These are phyloP conservation scores for Cyberlindnera xishuangbannaensis DNA, from an alignment of 805 yeast species.

Conservation along the genomic window DNA sequence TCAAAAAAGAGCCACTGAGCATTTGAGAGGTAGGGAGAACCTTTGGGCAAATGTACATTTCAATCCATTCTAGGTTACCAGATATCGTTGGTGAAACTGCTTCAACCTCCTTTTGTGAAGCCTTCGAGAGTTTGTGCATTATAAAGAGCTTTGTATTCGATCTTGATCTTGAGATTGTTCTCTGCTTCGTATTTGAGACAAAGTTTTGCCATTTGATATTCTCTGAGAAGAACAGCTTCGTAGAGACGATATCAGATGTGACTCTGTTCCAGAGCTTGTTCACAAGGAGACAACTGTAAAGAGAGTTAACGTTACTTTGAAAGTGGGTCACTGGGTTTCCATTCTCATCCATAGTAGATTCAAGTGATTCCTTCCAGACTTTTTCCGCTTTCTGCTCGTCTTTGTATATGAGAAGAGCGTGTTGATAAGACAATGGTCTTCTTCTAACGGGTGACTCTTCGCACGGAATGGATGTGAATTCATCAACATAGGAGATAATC, in stretches of 20 bases:
- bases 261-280: slow-evolving; percentile 59
- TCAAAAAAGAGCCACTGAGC: slow-evolving; percentile 38
- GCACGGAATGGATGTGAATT: slow-evolving; percentile 49
- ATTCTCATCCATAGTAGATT: slow-evolving; percentile 6
- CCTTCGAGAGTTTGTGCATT: slow-evolving; percentile 56
- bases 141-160: slow-evolving; percentile 45
- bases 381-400: slow-evolving; percentile 40
- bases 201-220: slow-evolving; percentile 41
- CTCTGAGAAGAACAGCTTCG: slow-evolving; percentile 48
- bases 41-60: slow-evolving; percentile 77
- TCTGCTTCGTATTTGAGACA: no score
- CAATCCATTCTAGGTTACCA: slow-evolving; percentile 57
- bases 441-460: slow-evolving; percentile 58
- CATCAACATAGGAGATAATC: slow-evolving; percentile 58
- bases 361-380: slow-evolving; percentile 36
- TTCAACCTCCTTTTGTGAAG: slow-evolving; percentile 50
- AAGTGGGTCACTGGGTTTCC: slow-evolving; percentile 20
- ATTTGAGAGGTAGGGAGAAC: slow-evolving; percentile 49
- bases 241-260: slow-evolving; percentile 49
- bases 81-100: slow-evolving; percentile 39
- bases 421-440: slow-evolving; percentile 61
- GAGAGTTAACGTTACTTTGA: slow-evolving; percentile 22
- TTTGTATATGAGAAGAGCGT: slow-evolving; percentile 63
- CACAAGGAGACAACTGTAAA: slow-evolving; percentile 63
- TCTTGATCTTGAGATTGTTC: slow-evolving; percentile 14